Conservation (phyloP, 108 stramenopile genomes). For the Hondaea fermentalgiana region DNA sequence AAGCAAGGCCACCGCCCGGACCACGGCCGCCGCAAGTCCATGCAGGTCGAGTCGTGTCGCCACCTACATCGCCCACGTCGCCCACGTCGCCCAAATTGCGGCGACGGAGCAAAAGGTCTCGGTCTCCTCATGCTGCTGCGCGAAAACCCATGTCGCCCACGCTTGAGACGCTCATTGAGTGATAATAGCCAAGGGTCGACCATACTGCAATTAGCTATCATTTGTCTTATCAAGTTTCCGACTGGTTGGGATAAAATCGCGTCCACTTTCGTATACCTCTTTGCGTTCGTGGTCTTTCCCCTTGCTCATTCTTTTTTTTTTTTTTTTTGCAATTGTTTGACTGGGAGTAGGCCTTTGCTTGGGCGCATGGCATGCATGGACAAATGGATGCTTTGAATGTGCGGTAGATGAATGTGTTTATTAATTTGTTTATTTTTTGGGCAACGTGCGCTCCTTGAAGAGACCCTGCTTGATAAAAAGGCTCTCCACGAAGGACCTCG, state of each 20-base stretch:
- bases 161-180: not conserved
- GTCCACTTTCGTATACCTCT: too few species aligned
- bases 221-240: too few species aligned
- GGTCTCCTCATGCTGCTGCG: not conserved
- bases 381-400: too few species aligned
- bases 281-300: too few species aligned
- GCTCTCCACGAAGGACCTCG: not conserved
- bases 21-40: not conserved
- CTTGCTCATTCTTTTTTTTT: too few species aligned
- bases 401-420: not conserved
- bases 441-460: not conserved
- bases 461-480: not conserved
- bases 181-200: too few species aligned
- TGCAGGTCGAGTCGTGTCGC: not conserved
- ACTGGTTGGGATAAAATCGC: too few species aligned
- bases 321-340: too few species aligned
- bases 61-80: not conserved
- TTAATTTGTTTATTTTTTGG: not conserved
- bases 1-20: not conserved
- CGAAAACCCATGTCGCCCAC: not conserved
- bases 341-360: too few species aligned
- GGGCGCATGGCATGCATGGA: too few species aligned
- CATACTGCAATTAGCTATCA: too few species aligned
- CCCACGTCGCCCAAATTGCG: not conserved
- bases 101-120: not conserved